A percentile compares a stretch with the other conserved stretches of the same genome.
phyloP scores from a whole-genome alignment of 2,329 filamentous ascomycete species.

The Thielaviopsis euricoi region DNA sequence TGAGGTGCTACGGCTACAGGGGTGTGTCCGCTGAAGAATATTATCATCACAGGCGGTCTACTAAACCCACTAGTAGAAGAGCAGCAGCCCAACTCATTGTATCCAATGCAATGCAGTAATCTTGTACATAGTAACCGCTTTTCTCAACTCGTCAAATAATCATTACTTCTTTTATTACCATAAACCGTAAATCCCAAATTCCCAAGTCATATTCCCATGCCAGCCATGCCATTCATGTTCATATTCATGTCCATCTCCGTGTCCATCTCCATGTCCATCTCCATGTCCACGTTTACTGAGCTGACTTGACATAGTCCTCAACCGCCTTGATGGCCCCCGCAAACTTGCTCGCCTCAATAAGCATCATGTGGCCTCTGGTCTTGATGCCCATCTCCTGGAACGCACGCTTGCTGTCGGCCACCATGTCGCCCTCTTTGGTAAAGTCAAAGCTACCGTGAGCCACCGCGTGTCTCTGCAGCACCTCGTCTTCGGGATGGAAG shows the following conservation, averaged over 20 bases:
- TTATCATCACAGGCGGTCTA: not conserved
- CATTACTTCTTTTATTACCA: not conserved
- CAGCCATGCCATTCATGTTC: too few relatives aligned
- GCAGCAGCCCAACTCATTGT: too few relatives aligned
- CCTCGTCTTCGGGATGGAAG: constrained; percentile 93
- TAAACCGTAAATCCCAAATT: not conserved
- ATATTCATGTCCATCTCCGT: too few relatives aligned
- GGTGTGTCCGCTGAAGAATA: not conserved
- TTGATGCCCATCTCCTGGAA: constrained; percentile 89
- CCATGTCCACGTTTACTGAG: constrained; percentile 14
- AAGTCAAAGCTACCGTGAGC: constrained; percentile 60
- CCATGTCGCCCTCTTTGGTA: constrained; percentile 63
- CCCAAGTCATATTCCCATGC: not conserved
- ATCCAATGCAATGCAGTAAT: too few relatives aligned
- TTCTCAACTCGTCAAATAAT: not conserved
- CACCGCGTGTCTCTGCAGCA: constrained; percentile 59
- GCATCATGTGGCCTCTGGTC: constrained; percentile 66
- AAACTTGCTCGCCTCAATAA: constrained; percentile 71
- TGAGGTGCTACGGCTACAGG: not conserved
- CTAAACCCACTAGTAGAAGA: too few relatives aligned
- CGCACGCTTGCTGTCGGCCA: constrained; percentile 79
- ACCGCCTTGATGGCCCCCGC: constrained; percentile 60
- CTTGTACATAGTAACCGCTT: too few relatives aligned
- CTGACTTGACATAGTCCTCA: constrained; percentile 51
- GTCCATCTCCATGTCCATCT: too few relatives aligned